A percentile compares a stretch with the other conserved stretches of the same genome.
Evolutionary conservation across 106 monocot species (phyloP).

Genomic region (Ottelia alismoides): DNA sequence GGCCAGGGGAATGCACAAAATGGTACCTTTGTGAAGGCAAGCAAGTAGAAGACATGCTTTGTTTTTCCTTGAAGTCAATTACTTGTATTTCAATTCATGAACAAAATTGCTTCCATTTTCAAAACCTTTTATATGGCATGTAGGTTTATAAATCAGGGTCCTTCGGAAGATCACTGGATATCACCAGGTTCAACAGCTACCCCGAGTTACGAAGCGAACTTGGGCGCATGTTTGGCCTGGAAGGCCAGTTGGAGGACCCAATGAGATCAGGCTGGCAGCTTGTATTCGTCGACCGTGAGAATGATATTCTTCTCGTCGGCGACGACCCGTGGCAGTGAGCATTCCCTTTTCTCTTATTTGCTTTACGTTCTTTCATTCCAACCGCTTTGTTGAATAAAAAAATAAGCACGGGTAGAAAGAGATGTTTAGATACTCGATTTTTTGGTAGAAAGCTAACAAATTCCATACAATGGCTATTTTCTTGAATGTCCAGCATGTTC

Average conservation of each 20-base stretch:
- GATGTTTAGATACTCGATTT: no score
- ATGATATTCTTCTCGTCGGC: conserved; percentile 63
- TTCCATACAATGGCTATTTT: background rate
- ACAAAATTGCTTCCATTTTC: no score
- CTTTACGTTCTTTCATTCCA: no score
- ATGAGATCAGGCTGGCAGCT: conserved; percentile 99
- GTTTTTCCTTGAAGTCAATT: no score
- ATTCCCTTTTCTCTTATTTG: background rate
- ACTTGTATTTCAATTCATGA: no score
- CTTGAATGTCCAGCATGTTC: background rate
- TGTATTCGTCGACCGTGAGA: conserved; percentile 94
- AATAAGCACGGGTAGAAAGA: background rate
- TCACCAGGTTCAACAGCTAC: conserved; percentile 49
- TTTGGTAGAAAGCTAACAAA: background rate
- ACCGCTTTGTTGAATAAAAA: background rate
- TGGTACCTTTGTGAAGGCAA: conserved; percentile 58
- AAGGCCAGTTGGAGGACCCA: conserved; percentile 67
- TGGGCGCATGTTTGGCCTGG: conserved; percentile 58
- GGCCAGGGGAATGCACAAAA: conserved; percentile 18
- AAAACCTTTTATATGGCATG: no score
- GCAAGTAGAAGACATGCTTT: no score
- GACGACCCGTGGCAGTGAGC: conserved; percentile 80
- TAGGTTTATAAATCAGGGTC: conserved; percentile 63
- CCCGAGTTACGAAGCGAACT: conserved; percentile 43
- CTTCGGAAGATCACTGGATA: conserved; percentile 50